These are phyloP conservation scores for Ceratocystis cacaofunesta DNA, from an alignment of 2,329 filamentous ascomycete genomes.

Conservation along the genomic window DNA sequence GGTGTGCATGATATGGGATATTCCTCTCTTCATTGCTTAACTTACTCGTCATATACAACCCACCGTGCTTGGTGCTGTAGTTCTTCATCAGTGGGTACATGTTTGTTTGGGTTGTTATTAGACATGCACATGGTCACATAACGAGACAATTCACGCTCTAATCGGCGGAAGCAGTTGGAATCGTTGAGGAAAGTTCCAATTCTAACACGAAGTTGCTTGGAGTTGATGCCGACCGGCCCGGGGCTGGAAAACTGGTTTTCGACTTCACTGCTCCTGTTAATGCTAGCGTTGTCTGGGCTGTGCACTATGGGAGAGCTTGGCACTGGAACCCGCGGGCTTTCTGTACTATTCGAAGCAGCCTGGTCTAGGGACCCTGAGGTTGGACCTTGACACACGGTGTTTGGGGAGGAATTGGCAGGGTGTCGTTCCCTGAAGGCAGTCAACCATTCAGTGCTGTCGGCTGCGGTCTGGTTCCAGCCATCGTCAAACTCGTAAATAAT, in stretches of 20 bases:
- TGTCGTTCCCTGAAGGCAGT: conserved; percentile 37
- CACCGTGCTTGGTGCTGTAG: conserved; percentile 49
- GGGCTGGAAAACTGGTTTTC: neutral
- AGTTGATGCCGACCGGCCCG: neutral
- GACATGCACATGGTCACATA: conserved; percentile 41
- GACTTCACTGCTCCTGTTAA: too few species aligned
- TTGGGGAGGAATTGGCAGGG: neutral
- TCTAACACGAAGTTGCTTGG: conserved; percentile 1
- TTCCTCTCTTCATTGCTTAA: conserved; percentile 14
- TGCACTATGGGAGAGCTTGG: neutral
- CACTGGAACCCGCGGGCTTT: neutral
- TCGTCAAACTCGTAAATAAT: conserved; percentile 50
- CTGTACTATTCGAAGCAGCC: neutral
- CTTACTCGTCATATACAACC: conserved; percentile 48
- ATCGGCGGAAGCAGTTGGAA: conserved; percentile 43
- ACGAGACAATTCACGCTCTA: conserved; percentile 38
- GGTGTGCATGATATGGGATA: neutral
- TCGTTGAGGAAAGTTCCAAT: conserved; percentile 37
- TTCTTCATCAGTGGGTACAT: conserved; percentile 46
- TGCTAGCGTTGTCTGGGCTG: neutral
- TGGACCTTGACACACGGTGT: neutral
- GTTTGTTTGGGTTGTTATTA: conserved; percentile 43
- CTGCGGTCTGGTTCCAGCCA: conserved; percentile 48
- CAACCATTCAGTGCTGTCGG: conserved; percentile 42
- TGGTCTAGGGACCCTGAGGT: neutral